Evolutionary conservation across 2,329 filamentous ascomycete species (phyloP), one percentile per base, ranked within the genome.

Genomic region (Pseudocercospora fuligena): DNA sequence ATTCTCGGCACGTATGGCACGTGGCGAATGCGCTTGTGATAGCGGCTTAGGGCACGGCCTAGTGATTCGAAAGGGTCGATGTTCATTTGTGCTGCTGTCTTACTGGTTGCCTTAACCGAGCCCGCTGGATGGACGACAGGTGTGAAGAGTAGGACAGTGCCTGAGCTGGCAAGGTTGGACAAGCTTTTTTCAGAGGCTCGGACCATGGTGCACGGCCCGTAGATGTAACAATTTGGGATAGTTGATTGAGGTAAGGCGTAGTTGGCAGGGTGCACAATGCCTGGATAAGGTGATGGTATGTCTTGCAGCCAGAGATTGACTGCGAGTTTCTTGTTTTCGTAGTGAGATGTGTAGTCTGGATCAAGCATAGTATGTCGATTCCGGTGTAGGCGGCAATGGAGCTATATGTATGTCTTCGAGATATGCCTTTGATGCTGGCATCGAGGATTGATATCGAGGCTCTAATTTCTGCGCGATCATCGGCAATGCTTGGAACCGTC

Each of bases 51-150:
- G 53, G 87, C 85, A 68, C 85, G 84, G 21, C 91, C 91, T 19
- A 94, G 81, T 14, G 86, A 84, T 77, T 93, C 90, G 74, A 93
- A 93, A 0, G 91, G 91, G 75, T 94, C 91, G 72, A 79, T 82
- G 53, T 82, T 80, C 21, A 27, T 33, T 53, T 78, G 58, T 47
- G 56, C 73, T 53, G 80, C 72, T 70, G 79, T 79, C 66, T 77
- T 79, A 71, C 78, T 81, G 68, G 80, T 74, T 56, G 82, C 86
- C 23, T 82, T 61, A 11, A 65, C 65, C 49, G 64, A 19, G 47
- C 60, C 56, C 40, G 70, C 54, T 31, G 71, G 71, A 6, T 69
- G 66, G 8, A 78, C 70, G 21, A 75, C 73, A 11, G 82, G 83
- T 1, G 82, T 83, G 73, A 84, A 81, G 19, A 84, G 77, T 0